Evolutionary conservation across 257 asterid genomes (phyloP).

Genomic region (Avicennia marina): DNA sequence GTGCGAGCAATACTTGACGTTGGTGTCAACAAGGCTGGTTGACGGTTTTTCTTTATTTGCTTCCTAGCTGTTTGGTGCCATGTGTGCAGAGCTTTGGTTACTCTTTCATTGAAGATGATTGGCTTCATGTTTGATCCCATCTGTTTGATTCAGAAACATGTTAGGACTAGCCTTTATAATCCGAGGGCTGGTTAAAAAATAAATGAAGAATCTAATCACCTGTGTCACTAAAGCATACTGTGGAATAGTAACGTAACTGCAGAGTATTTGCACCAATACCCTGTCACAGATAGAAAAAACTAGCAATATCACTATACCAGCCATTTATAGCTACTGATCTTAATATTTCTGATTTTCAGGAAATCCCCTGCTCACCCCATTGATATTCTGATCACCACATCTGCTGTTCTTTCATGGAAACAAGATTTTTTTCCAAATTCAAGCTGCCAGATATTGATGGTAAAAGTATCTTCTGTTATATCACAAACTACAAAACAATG

Average conservation of each 20-base stretch:
- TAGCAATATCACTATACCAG: no score
- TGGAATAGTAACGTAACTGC: slow-evolving; percentile 71
- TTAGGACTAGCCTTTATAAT: background rate
- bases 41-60: slow-evolving; percentile 34
- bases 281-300: slow-evolving; percentile 30
- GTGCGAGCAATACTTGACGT: slow-evolving; percentile 37
- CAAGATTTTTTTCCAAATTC: slow-evolving; percentile 54
- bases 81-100: slow-evolving; percentile 39
- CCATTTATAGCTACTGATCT: background rate
- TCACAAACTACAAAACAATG: background rate
- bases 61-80: slow-evolving; percentile 56
- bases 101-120: slow-evolving; percentile 49
- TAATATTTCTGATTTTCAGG: background rate
- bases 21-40: slow-evolving; percentile 21
- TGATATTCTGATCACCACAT: slow-evolving; percentile 42
- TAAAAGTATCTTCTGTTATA: background rate
- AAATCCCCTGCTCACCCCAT: slow-evolving; percentile 39
- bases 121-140: slow-evolving; percentile 71
- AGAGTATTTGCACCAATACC: slow-evolving; percentile 47
- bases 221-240: slow-evolving; percentile 65
- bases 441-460: slow-evolving; percentile 27
- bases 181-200: background rate
- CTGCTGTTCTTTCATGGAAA: slow-evolving; percentile 40
- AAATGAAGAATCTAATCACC: slow-evolving; percentile 23
- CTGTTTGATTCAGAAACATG: slow-evolving; percentile 15